Evolutionary conservation across 805 yeast genomes (phyloP), one percentile per base, ranked within the genome.

Genomic region (Brettanomyces anomalus): DNA sequence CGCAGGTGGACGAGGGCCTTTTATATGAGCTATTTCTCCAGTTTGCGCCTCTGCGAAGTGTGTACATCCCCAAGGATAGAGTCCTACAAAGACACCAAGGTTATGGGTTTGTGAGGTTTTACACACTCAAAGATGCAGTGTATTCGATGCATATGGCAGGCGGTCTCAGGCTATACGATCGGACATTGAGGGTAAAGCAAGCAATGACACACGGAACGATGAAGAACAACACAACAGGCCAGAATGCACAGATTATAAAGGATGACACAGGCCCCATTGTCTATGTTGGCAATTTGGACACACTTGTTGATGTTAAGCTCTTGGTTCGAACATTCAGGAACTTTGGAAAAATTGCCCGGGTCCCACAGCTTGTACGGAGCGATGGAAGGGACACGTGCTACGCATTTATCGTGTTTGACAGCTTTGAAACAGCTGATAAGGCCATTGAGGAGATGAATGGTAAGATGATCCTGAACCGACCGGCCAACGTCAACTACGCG

Each of bases 1-100:
- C 81, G 1, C 72, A 74, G 39, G 95, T 79, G 4, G 77, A 79
- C 1, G 95, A 85, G 52, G 63, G 70, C 2, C 55, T 89, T 16
- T 60, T 93, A 24, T 85, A 81, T 55, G 98, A 93, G 59, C 70
- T 93, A 17, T 79, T 88, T 58, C 60, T 85, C 5, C 97, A 93
- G 59, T 80, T 86, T 35, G 88, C 90, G 0, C 95, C 96, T 0
- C 73, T 90, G 3, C 67, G 66, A 33, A 68, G 74, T 26, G 71
- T 93, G 4, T 72, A 81, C 46, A 67, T 93, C 49, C 97, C 97
- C 5, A 80, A 77, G 54, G 96, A 88, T 55, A 72, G 86, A 47
- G 68, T 88, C 4, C 62, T 77, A 24, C 76, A 75, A 46, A 66
- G 73, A 1, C 88, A 84, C 53, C 94, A 83, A 54, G 97, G 97